phyloP scores from a whole-genome alignment of 1,139 yeast genomes.

The Debaryomyces robertsiae region DNA sequence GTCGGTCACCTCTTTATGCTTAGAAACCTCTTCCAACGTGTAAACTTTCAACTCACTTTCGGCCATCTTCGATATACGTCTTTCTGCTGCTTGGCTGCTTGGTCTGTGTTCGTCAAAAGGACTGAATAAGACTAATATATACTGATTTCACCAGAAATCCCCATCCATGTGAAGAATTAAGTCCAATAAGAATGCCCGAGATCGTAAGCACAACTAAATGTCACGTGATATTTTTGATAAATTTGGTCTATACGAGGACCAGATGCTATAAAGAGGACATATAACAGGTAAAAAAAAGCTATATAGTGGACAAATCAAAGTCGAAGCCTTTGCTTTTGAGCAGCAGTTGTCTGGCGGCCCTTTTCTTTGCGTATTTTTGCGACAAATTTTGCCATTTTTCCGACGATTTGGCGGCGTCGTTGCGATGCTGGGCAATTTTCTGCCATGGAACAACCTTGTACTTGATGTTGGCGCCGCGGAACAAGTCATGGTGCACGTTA shows the following conservation, averaged over 20 bases:
- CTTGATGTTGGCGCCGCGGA: constrained; percentile 57
- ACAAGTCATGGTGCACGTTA: constrained; percentile 47
- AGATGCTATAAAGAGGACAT: constrained; percentile 18
- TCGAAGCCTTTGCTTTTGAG: constrained; percentile 59
- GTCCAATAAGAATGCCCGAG: constrained; percentile 5
- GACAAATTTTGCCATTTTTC: constrained; percentile 59
- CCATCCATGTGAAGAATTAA: constrained; percentile 6
- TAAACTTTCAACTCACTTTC: constrained; percentile 29
- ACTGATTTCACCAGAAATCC: not conserved
- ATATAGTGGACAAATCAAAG: constrained; percentile 32
- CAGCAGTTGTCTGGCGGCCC: constrained; percentile 46
- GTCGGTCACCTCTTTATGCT: constrained; percentile 78
- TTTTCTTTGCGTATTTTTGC: constrained; percentile 48
- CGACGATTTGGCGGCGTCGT: constrained; percentile 57
- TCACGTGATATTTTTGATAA: constrained; percentile 4
- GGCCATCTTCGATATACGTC: not conserved
- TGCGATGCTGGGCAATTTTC: constrained; percentile 53
- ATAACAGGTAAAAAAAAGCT: constrained; percentile 49
- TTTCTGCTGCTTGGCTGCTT: not conserved
- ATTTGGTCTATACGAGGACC: not conserved
- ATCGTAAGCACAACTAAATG: constrained; percentile 6
- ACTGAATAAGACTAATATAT: not conserved
- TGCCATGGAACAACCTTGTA: constrained; percentile 68
- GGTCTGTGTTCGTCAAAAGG: not conserved
- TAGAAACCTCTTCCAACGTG: constrained; percentile 66